A percentile compares a stretch with the other conserved stretches of the same genome.
phyloP scores from a whole-genome alignment of 2,329 filamentous ascomycete genomes.

The Aspergillus pseudoviridinutans region DNA sequence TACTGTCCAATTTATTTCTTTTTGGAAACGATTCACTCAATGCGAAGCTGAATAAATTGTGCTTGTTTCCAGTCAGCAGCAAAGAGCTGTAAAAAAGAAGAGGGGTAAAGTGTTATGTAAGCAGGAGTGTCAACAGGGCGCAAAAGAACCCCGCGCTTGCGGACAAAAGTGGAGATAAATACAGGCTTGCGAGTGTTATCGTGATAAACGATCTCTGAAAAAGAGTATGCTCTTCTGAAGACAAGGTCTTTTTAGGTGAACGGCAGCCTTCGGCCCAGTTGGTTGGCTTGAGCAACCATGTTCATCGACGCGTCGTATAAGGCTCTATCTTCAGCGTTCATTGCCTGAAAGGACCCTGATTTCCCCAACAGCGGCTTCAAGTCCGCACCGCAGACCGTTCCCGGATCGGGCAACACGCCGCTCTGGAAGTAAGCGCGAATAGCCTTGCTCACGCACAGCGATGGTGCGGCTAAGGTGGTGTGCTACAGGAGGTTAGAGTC shows the following conservation, averaged over 20 bases:
- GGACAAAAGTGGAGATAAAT: too few species aligned
- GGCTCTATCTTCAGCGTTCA: conserved; percentile 8
- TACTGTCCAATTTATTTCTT: too few species aligned
- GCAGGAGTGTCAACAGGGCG: not conserved
- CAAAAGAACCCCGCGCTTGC: not conserved
- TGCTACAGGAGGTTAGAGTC: conserved; percentile 19
- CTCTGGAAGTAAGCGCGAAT: conserved; percentile 42
- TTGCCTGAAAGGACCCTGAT: conserved; percentile 5
- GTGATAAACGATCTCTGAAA: not conserved
- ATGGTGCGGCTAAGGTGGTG: conserved; percentile 32
- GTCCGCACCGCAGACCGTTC: conserved; percentile 35
- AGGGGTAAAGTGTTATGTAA: not conserved
- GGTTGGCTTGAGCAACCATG: not conserved
- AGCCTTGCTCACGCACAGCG: conserved; percentile 32
- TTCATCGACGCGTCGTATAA: conserved; percentile 16
- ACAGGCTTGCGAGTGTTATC: too few species aligned
- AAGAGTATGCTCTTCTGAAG: not conserved
- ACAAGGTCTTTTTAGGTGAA: not conserved
- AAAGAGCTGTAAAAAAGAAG: not conserved
- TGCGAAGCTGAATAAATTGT: not conserved
- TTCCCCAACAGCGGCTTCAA: conserved; percentile 29
- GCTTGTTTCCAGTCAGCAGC: not conserved
- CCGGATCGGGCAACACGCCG: conserved; percentile 34
- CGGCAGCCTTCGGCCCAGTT: not conserved
- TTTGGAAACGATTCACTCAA: not conserved